Conservation (phyloP, 2,329 filamentous ascomycete species). For the Aspergillus sp. region DNA sequence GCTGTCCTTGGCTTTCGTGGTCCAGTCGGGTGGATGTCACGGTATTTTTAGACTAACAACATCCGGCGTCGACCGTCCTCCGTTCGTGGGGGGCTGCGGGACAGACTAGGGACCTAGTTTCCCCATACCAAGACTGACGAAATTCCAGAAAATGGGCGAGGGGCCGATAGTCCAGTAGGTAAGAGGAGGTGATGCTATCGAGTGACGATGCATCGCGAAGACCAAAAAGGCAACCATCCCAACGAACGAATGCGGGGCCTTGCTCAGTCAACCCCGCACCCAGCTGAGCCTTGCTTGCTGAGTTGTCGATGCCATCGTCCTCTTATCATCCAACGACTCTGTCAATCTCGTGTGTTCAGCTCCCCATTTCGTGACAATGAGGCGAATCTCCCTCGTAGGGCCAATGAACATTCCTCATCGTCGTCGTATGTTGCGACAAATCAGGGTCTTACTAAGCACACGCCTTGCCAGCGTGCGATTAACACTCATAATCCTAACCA, state of each 20-base stretch:
- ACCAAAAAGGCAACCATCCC: slow-evolving; percentile 7
- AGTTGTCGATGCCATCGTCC: slow-evolving; percentile 11
- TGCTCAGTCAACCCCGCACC: slow-evolving; percentile 18
- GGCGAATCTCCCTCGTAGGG: background rate
- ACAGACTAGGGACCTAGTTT: too few relatives aligned
- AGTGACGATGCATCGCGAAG: slow-evolving; percentile 1
- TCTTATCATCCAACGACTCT: slow-evolving; percentile 7
- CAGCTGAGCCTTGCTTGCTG: slow-evolving; percentile 14
- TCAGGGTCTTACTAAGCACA: too few relatives aligned
- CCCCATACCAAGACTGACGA: too few relatives aligned
- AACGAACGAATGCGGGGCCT: slow-evolving; percentile 6
- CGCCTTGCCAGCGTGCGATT: too few relatives aligned
- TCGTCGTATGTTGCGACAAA: background rate
- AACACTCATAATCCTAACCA: too few relatives aligned
- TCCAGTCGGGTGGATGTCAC: slow-evolving; percentile 1
- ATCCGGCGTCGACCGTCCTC: too few relatives aligned
- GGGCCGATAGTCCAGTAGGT: too few relatives aligned
- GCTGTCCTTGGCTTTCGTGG: slow-evolving; percentile 3
- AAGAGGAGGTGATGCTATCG: too few relatives aligned
- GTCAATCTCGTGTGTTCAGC: slow-evolving; percentile 15
- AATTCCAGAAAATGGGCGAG: too few relatives aligned
- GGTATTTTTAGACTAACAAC: slow-evolving; percentile 7
- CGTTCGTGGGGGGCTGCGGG: too few relatives aligned
- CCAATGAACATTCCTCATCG: background rate
- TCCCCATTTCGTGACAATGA: slow-evolving; percentile 5